Conservation (phyloP, 805 yeast species). For the Cyberlindnera mrakii region DNA sequence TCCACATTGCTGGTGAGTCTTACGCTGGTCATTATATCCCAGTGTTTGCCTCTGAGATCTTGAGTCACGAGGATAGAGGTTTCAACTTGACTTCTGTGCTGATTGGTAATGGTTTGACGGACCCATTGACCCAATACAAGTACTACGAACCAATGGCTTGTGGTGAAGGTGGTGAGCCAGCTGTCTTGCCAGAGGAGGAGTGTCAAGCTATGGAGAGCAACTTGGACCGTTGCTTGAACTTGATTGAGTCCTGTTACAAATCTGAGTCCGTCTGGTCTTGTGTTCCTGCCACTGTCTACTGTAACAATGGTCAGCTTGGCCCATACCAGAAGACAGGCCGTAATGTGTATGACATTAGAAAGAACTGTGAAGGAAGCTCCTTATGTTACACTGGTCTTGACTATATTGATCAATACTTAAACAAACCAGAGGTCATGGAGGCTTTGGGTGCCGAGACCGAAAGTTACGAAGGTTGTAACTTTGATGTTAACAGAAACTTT, state of each 20-base stretch:
- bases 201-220: constrained; percentile 65
- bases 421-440: constrained; percentile 64
- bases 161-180: constrained; percentile 81
- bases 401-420: constrained; percentile 73
- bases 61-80: constrained; percentile 53
- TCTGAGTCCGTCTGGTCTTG: constrained; percentile 75
- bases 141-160: constrained; percentile 92
- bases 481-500: constrained; percentile 74
- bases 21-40: constrained; percentile 96
- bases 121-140: constrained; percentile 72
- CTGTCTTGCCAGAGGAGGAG: constrained; percentile 71
- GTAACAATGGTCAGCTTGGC: constrained; percentile 77
- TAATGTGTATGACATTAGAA: constrained; percentile 88
- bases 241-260: constrained; percentile 75
- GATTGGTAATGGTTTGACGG: constrained; percentile 90
- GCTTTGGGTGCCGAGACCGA: constrained; percentile 92
- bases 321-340: constrained; percentile 82
- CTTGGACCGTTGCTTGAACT: constrained; percentile 70
- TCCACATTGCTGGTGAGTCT: constrained; percentile 91
- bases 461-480: constrained; percentile 67
- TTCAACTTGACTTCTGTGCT: constrained; percentile 70
- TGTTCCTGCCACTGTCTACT: constrained; percentile 86
- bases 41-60: constrained; percentile 74
- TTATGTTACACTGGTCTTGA: constrained; percentile 78
- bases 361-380: constrained; percentile 61